Base-by-base conservation (phyloP, 345 rosid genomes). In the Populus euphratica region DNA sequence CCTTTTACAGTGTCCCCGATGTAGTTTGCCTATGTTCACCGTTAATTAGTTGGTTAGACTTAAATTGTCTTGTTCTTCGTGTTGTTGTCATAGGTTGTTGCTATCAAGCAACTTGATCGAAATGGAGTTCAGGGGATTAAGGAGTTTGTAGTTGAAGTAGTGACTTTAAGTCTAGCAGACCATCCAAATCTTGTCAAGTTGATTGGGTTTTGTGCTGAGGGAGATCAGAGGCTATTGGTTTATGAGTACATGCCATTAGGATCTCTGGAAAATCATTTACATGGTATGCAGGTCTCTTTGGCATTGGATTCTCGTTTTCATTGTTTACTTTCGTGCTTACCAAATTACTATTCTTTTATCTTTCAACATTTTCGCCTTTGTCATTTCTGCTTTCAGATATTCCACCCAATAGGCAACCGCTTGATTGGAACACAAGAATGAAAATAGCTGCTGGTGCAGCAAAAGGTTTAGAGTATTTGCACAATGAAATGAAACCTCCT, bases 361-460 rank as follows among this genome's bases (percentile, higher is more conserved):
- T 68, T 27, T 36, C 29, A 8, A 43, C 17, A 13, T 50, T 8
- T 69, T 62, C 38, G 5, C 11, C 47, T 64, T 29, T 35, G 8
- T 76, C 35, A 21, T 61, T 12, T 44, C 38, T 72, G 52, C 73
- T 43, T 73, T 7, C 75, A 86, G 87, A 86, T 72, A 78, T 84
- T 73, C 76, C 83, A 1, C 67, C 68, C 21, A 43, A 67, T 65
- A 84, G 72, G 33, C 75, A 82, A 56, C 81, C 83, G 20, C 87
- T 86, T 35, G 89, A 84, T 52, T 86, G 89, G 87, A 76, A 82
- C 73, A 69, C 73, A 2, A 79, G 89, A 80, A 86, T 86, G 87
- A 76, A 82, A 73, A 86, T 86, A 70, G 89, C 89, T 39, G 87
- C 87, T 20, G 89, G 85, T 41, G 89, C 89, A 72, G 89, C 89